phyloP scores from a whole-genome alignment of 108 stramenopile species.

The Epithemia pelagica region DNA sequence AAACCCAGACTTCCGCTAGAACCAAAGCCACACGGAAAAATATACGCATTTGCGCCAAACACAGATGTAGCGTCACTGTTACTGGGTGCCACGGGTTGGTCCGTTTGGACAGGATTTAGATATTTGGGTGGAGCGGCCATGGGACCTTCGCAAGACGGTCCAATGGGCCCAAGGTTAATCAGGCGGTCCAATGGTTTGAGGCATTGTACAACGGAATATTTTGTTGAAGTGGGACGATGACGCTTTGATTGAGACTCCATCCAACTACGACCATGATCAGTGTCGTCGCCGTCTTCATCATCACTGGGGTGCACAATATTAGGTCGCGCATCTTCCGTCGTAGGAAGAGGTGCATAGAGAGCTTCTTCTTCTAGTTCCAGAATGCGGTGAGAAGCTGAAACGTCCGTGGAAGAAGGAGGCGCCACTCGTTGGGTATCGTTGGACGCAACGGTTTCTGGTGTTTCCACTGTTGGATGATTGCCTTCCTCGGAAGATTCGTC shows the following conservation, averaged over 20 bases:
- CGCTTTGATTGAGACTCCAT: not conserved
- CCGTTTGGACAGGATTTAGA: not conserved
- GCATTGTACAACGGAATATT: conserved; percentile 27
- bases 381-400: conserved; percentile 24
- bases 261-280: not conserved
- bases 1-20: conserved; percentile 72
- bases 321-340: not conserved
- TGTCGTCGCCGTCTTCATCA: not conserved
- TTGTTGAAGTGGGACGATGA: not conserved
- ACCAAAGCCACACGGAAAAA: conserved; percentile 80
- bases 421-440: not conserved
- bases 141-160: conserved; percentile 66
- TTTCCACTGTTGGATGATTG: not conserved
- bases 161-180: conserved; percentile 72
- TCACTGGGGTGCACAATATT: conserved; percentile 6
- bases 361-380: conserved; percentile 72
- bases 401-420: not conserved
- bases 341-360: conserved; percentile 41
- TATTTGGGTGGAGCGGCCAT: conserved; percentile 1
- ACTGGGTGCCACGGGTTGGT: not conserved
- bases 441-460: not conserved
- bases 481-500: not conserved
- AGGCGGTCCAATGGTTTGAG: conserved; percentile 64
- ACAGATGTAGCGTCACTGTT: not conserved
- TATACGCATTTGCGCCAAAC: conserved; percentile 33